These are phyloP conservation scores for Spergularia azorica DNA, from an alignment of 179 eudicot genomes.

Conservation along the genomic window DNA sequence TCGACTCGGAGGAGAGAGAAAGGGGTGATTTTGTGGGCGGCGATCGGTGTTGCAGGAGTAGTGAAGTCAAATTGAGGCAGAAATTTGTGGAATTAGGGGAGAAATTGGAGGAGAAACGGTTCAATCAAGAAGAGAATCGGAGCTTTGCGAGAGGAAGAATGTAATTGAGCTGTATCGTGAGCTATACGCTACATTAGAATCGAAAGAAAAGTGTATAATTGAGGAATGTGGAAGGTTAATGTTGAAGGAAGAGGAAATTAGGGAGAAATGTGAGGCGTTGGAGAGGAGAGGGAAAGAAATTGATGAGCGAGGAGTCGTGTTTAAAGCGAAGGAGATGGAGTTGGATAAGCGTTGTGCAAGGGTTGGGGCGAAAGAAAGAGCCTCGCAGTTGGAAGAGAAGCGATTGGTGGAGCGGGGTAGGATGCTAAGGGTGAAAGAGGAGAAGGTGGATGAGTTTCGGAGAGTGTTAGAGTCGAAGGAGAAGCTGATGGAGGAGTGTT, in stretches of 20 bases:
- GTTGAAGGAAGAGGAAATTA: neutral
- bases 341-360: neutral
- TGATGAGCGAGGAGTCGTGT: neutral
- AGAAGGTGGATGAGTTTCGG: neutral
- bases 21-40: neutral
- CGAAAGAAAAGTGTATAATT: slow-evolving; percentile 2
- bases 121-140: neutral
- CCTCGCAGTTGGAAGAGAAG: neutral
- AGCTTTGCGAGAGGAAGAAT: neutral
- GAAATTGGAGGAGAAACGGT: neutral
- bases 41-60: neutral
- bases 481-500: neutral
- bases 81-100: neutral
- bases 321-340: neutral
- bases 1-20: neutral
- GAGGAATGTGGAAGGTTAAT: slow-evolving; percentile 3
- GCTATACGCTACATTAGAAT: neutral
- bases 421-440: neutral
- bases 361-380: neutral
- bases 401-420: neutral
- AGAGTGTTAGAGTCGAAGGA: neutral
- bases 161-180: neutral
- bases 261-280: neutral
- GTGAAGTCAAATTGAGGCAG: neutral
- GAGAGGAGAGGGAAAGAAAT: slow-evolving; percentile 9